A percentile compares a stretch with the other conserved stretches of the same genome.
These are phyloP conservation scores for Myriosclerotinia scirpicola DNA, from an alignment of 2,329 filamentous ascomycete species.

Conservation along the genomic window DNA sequence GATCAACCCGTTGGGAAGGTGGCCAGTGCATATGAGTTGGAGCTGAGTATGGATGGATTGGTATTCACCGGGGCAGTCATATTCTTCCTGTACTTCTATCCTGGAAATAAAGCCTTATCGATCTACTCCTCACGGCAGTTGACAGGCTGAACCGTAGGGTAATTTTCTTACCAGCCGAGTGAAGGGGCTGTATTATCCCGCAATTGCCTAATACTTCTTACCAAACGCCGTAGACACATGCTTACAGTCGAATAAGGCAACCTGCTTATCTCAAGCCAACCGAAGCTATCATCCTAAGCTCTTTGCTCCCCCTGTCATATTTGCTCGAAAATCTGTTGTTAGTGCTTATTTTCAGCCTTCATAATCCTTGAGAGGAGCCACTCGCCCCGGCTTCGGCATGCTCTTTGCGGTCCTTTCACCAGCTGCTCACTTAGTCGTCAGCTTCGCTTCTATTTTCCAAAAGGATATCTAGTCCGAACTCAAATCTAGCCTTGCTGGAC, in stretches of 20 bases:
- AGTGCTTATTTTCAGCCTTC: slow-evolving; percentile 39
- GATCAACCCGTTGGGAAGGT: slow-evolving; percentile 23
- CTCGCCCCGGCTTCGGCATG: slow-evolving; percentile 26
- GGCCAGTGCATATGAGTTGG: slow-evolving; percentile 26
- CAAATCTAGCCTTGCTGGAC: neutral
- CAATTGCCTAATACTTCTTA: slow-evolving; percentile 20
- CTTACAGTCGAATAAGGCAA: slow-evolving; percentile 15
- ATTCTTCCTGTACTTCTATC: slow-evolving; percentile 26
- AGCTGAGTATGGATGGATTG: slow-evolving; percentile 32
- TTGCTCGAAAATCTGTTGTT: slow-evolving; percentile 24
- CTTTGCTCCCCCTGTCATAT: slow-evolving; percentile 22
- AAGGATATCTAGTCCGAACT: slow-evolving; percentile 4
- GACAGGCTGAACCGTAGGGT: slow-evolving; percentile 28
- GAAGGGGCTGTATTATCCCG: slow-evolving; percentile 14
- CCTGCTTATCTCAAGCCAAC: slow-evolving; percentile 21
- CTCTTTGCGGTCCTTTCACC: slow-evolving; percentile 18
- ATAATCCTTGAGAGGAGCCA: slow-evolving; percentile 29
- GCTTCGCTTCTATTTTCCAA: slow-evolving; percentile 30
- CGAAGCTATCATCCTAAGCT: slow-evolving; percentile 24
- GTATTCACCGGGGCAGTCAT: slow-evolving; percentile 23
- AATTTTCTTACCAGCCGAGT: slow-evolving; percentile 8
- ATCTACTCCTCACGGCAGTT: slow-evolving; percentile 28
- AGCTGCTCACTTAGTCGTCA: slow-evolving; percentile 28
- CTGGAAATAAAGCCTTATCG: slow-evolving; percentile 28
- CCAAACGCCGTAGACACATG: slow-evolving; percentile 14